Base-by-base conservation (phyloP, 169 alveolate genomes). In the Amoebophrya sp. region DNA sequence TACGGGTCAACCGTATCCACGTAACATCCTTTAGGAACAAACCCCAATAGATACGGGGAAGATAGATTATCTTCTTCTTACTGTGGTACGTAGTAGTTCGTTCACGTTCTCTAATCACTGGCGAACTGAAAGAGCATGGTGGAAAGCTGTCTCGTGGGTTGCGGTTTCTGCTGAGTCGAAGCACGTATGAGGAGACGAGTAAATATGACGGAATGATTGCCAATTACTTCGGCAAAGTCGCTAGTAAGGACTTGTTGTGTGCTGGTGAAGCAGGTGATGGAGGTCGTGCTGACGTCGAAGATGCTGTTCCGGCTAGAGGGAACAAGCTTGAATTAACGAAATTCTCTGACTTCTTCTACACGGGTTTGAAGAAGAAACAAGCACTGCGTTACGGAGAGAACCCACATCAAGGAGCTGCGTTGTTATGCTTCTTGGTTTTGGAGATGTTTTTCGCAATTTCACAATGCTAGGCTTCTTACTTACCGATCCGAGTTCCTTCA, bases 371-470 rank as follows among this genome's bases (percentile, higher is more conserved):
- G 83, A 65, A 65, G 83, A 65, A 65, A 36, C 83, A 77, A 40
- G 39, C 0, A 0, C 89, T 77, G 12, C 89, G 89, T 24, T 77
- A 77, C 89, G 89, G 89, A 0, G 89, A 77, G 40, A 77, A 77
- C 89, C 89, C 89, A 24, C 89, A 77, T 40, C 89, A 77, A n/a
- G 0, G 14, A 23, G 89, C 89, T 14, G 89, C 89, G 40, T 40
- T n/a, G n/a, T n/a, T n/a, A n/a, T n/a, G n/a, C n/a, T n/a, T n/a
- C n/a, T n/a, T n/a, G n/a, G n/a, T n/a, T n/a, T n/a, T n/a, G n/a
- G n/a, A n/a, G n/a, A n/a, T n/a, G n/a, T n/a, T n/a, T n/a, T n/a
- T n/a, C n/a, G n/a, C n/a, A n/a, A n/a, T n/a, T n/a, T n/a, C n/a
- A n/a, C n/a, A n/a, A n/a, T n/a, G n/a, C n/a, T n/a, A n/a, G n/a